Evolutionary conservation across 305 asterid species (phyloP), one percentile per base, ranked within the genome.

Genomic region (Fraxinus latifolia): DNA sequence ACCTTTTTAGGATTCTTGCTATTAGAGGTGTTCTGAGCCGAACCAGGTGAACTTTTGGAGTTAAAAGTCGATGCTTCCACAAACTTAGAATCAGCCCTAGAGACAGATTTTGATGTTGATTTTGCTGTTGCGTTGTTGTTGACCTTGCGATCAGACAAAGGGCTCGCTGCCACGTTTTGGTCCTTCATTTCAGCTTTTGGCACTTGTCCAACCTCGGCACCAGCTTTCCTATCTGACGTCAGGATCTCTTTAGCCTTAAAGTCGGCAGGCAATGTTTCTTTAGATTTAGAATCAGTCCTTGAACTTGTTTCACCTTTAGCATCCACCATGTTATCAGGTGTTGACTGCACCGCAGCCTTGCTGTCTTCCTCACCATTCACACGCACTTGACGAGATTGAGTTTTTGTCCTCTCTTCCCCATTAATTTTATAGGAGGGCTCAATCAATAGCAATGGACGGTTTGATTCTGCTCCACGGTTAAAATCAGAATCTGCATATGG

Each of bases 391-490:
- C 90, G 92, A 75, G 82, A 85, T 83, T 85, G 93, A 73, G 81
- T 31, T 88, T 91, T 93, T 25, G 85, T 77, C 89, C 87, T 93
- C 25, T 95, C 97, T 68, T 91, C 98, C 75, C 89, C 93, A 27
- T 85, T 90, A 85, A 91, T 77, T 86, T 92, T 95, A 72, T 89
- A 88, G 82, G 95, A 82, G 50, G 99, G 96, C 83, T 95, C 99
- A 68, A 89, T 89, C 80, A 95, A 80, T 76, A 89, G 77, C 74
- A 89, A 67, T 0, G 94, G 93, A n/a, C 84, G 93, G 78, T 78
- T 87, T 74, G 96, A 80, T 58, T 90, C 68, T 75, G 92, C 86
- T 76, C 92, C 92, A 55, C 23, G 87, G 74, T 81, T 82, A 75
- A 83, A 90, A 23, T 80, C 60, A 74, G 97, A 85, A 77, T 94